phyloP scores from a whole-genome alignment of 768 basidiomycete genomes.

The Daedaleopsis nitida region DNA sequence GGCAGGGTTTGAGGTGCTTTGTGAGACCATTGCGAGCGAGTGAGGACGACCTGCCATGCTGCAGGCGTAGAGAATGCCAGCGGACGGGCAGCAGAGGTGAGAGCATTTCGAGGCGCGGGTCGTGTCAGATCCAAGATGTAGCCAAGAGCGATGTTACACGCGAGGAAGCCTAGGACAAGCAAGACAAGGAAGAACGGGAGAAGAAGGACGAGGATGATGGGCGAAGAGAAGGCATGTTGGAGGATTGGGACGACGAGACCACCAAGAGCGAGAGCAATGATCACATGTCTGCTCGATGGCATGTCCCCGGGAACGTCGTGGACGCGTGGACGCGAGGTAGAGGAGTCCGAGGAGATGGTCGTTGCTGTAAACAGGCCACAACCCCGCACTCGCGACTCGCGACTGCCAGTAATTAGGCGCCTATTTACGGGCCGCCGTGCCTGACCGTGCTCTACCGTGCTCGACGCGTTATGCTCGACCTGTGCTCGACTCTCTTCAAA shows the following conservation, averaged over 20 bases:
- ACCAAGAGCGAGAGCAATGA: slow-evolving; percentile 54
- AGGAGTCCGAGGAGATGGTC: background rate
- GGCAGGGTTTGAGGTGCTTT: slow-evolving; percentile 67
- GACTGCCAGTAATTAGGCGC: too few relatives aligned
- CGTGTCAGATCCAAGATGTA: slow-evolving; percentile 56
- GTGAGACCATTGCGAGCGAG: slow-evolving; percentile 88
- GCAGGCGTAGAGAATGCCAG: slow-evolving; percentile 90
- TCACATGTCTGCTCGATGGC: slow-evolving; percentile 18
- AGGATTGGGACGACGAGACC: slow-evolving; percentile 58
- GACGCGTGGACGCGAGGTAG: background rate
- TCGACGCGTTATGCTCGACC: too few relatives aligned
- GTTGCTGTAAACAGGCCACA: background rate
- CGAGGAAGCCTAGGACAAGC: slow-evolving; percentile 51
- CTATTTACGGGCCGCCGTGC: too few relatives aligned
- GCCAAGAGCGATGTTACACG: slow-evolving; percentile 56
- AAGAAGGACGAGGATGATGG: slow-evolving; percentile 62
- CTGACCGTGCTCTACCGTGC: too few relatives aligned
- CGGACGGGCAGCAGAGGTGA: slow-evolving; percentile 66
- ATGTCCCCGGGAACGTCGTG: slow-evolving; percentile 3
- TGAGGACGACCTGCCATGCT: slow-evolving; percentile 91
- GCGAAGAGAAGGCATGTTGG: slow-evolving; percentile 63
- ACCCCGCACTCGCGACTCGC: too few relatives aligned
- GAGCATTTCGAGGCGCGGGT: slow-evolving; percentile 35
- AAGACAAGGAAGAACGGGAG: slow-evolving; percentile 58
- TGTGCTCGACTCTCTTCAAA: too few relatives aligned